Conservation (phyloP, 2,329 filamentous ascomycete genomes). For the Camillea tinctor region DNA sequence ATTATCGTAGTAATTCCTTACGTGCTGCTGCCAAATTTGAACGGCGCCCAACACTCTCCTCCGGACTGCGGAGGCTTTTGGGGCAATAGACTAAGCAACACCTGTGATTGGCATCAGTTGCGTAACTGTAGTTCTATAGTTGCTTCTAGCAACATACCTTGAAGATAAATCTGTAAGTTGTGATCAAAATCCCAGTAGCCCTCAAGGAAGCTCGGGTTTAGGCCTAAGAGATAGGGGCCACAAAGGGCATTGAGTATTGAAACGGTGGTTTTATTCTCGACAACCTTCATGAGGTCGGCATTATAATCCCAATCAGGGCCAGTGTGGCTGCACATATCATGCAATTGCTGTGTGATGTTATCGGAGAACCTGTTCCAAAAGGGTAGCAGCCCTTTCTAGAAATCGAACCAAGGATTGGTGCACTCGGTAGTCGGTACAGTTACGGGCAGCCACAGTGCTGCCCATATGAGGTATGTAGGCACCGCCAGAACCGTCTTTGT, state of each 20-base stretch:
- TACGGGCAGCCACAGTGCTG: conserved; percentile 20
- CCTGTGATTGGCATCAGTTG: conserved; percentile 12
- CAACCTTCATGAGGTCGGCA: conserved; percentile 22
- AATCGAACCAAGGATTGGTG: conserved; percentile 19
- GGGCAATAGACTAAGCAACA: conserved; percentile 25
- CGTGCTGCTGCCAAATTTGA: conserved; percentile 24
- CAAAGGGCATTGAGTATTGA: conserved; percentile 25
- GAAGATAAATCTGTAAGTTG: conserved; percentile 29
- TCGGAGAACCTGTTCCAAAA: conserved; percentile 26
- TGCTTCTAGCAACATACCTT: conserved; percentile 13
- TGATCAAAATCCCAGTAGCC: conserved; percentile 28
- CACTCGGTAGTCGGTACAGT: conserved; percentile 24
- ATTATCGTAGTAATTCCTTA: conserved; percentile 21
- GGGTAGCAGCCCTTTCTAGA: conserved; percentile 22
- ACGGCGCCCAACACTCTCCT: conserved; percentile 22
- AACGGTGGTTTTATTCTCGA: conserved; percentile 21
- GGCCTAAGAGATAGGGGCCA: conserved; percentile 22
- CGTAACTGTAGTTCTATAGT: conserved; percentile 1
- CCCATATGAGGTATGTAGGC: conserved; percentile 17
- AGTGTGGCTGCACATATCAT: conserved; percentile 11
- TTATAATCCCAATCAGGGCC: conserved; percentile 16
- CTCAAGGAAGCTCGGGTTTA: conserved; percentile 23
- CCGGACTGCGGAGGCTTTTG: conserved; percentile 23
- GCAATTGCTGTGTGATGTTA: conserved; percentile 18
- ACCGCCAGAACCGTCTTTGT: conserved; percentile 29